Evolutionary conservation across 306 rosid species (phyloP), one percentile per base, ranked within the genome.

Genomic region (Trichosanthes cucumerina): DNA sequence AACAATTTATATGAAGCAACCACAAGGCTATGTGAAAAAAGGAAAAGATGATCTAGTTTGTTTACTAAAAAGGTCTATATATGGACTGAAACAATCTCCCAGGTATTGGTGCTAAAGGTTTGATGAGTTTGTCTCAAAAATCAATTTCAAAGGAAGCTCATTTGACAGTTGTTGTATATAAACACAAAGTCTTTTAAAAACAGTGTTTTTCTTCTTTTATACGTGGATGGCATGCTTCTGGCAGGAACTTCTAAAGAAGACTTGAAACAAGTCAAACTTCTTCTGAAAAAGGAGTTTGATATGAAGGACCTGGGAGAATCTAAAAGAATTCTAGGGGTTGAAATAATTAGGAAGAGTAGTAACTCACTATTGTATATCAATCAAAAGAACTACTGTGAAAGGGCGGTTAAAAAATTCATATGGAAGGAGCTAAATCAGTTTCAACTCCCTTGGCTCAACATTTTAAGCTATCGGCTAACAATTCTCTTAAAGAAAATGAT

Each of bases 181-280:
- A 36, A 18, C 2, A 26, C 66, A 0, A 19, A 1, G 0, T 5
- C 56, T 2, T 9, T 13, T 3, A 3, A 4, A 0, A 0, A 0
- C 9, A 5, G 21, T 1, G 4, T 10, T 0, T 59, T 9, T 2
- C 6, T 59, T 0, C 12, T 59, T 0, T 3, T 23, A 1, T 59
- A 26, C 5, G 66, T 26, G 0, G 66, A 59, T 59, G 66, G 26
- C 2, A 59, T 59, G 66, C 1, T 59, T 0, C 2, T 59, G 4
- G 43, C 69, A 0, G 9, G 43, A 6, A 14, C 14, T 0, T 5
- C 7, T 0, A 62, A 62, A 5, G 7, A 13, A 0, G 6, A 5
- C 0, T 0, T 62, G 0, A 14, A 62, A 0, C 2, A 9, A 0
- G 41, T 62, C 1, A 62, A 62, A 5, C 0, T 16, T 0, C 19